A percentile compares a stretch with the other conserved stretches of the same genome.
These are phyloP conservation scores for Iberis amara DNA, from an alignment of 441 rosid species.

Conservation along the genomic window DNA sequence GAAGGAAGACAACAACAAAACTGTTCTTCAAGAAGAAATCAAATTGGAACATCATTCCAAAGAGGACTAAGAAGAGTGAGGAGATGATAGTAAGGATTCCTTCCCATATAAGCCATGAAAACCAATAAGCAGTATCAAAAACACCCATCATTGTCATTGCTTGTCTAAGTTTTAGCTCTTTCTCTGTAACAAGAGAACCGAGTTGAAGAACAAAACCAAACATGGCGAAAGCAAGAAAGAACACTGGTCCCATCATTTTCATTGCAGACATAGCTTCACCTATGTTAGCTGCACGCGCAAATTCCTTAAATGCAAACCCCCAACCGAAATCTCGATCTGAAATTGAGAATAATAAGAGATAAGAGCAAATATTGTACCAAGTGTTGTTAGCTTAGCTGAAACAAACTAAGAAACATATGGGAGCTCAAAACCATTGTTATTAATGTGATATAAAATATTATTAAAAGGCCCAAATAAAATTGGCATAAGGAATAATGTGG, in stretches of 20 bases:
- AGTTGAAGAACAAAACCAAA: constrained; percentile 83
- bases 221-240: constrained; percentile 88
- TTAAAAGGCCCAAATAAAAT: too few species aligned
- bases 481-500: too few species aligned
- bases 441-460: too few species aligned
- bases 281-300: constrained; percentile 50
- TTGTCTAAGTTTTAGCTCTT: constrained; percentile 86
- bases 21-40: constrained; percentile 79
- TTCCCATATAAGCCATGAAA: constrained; percentile 92
- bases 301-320: constrained; percentile 70
- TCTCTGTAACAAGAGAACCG: constrained; percentile 65
- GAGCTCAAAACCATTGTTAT: too few species aligned
- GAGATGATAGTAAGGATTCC: constrained; percentile 57
- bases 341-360: too few species aligned
- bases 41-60: constrained; percentile 85
- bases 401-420: constrained; percentile 9
- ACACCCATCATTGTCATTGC: constrained; percentile 87
- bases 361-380: too few species aligned
- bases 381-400: too few species aligned
- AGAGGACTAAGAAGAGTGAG: constrained; percentile 66
- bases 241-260: constrained; percentile 48
- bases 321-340: constrained; percentile 66
- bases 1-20: constrained; percentile 54
- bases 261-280: constrained; percentile 32
- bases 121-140: constrained; percentile 83